Conservation (phyloP, 306 rosid species). For the Myrica gale region DNA sequence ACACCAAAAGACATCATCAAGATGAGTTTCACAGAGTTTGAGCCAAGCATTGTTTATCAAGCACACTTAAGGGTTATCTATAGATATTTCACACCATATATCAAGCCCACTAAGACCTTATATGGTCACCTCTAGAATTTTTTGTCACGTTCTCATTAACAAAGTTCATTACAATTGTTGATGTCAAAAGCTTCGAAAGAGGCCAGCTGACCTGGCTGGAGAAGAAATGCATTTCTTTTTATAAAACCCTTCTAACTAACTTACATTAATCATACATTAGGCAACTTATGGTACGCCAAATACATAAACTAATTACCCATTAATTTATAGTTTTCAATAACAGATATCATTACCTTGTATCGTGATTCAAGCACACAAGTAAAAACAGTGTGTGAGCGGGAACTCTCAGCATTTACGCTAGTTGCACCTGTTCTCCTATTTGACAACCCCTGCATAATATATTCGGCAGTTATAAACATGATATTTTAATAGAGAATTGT, state of each 20-base stretch:
- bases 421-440: conserved; percentile 97
- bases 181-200: background rate
- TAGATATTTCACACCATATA: no score
- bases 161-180: background rate
- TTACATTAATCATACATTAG: background rate
- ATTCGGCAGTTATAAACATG: conserved; percentile 12
- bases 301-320: background rate
- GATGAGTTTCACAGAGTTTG: background rate
- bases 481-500: background rate
- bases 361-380: conserved; percentile 94
- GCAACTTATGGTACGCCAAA: no score
- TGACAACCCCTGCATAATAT: conserved; percentile 73
- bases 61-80: no score
- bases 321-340: conserved; percentile 18
- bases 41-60: background rate
- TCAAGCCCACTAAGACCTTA: no score
- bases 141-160: background rate
- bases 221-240: background rate
- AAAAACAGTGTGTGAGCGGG: conserved; percentile 98
- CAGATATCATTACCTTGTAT: conserved; percentile 63
- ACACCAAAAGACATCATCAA: background rate
- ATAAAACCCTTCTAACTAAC: background rate
- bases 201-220: background rate
- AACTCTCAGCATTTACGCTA: conserved; percentile 95
- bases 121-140: background rate